Evolutionary conservation across 768 basidiomycete genomes (phyloP).

Genomic region (Lepiota brunneoincarnata): DNA sequence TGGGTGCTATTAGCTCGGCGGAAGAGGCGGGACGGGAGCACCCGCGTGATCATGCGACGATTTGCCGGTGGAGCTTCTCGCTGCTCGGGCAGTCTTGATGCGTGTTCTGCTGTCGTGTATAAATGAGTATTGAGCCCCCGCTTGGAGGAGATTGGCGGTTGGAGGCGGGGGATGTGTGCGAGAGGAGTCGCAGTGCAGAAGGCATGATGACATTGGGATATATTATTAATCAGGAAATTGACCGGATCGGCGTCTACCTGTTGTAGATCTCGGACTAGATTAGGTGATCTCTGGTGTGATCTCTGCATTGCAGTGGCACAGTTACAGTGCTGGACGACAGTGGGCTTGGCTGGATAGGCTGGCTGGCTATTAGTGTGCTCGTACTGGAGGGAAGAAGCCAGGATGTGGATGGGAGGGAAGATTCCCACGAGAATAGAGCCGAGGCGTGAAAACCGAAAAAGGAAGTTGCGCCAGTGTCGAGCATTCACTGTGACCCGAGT

Average conservation of each 20-base stretch:
- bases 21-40: conserved; percentile 8
- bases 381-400: not conserved
- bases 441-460: conserved; percentile 20
- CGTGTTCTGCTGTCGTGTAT: not conserved
- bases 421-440: conserved; percentile 17
- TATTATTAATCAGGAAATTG: conserved; percentile 17
- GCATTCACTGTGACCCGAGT: conserved; percentile 17
- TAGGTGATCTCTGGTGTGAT: conserved; percentile 9
- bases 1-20: conserved; percentile 2
- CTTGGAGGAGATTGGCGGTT: not conserved
- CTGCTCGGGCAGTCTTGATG: not conserved
- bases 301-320: not conserved
- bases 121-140: not conserved
- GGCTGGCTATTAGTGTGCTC: conserved; percentile 15
- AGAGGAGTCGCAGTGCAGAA: conserved; percentile 8
- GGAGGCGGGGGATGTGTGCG: not conserved
- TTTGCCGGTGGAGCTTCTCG: not conserved
- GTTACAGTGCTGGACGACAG: not conserved
- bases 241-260: conserved; percentile 21
- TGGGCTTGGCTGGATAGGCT: not conserved
- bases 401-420: conserved; percentile 9
- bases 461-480: conserved; percentile 34
- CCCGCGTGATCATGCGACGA: conserved; percentile 5
- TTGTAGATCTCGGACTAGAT: conserved; percentile 30
- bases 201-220: conserved; percentile 4